Conservation (phyloP, 2,329 filamentous ascomycete genomes). For the Lasiodiplodia citricola region DNA sequence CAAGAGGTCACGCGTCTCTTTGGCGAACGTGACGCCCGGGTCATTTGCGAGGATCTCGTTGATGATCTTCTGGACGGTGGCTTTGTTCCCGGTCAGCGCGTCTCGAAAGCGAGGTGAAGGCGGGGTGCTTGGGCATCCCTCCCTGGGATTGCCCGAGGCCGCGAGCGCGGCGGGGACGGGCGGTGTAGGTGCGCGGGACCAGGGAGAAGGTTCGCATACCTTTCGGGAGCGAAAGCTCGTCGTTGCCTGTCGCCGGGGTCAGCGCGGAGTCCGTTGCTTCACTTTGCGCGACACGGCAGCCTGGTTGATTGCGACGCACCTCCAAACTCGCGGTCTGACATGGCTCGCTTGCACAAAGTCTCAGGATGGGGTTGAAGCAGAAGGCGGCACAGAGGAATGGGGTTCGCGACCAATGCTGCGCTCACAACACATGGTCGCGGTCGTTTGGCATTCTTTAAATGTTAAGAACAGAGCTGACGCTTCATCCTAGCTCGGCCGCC, state of each 20-base stretch:
- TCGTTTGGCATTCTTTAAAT: slow-evolving; percentile 26
- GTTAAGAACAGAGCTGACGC: slow-evolving; percentile 23
- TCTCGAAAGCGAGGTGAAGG: not conserved
- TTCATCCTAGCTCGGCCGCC: slow-evolving; percentile 12
- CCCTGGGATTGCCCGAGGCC: not conserved
- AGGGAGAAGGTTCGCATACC: slow-evolving; percentile 34
- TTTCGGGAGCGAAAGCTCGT: slow-evolving; percentile 50
- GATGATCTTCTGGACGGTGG: slow-evolving; percentile 82
- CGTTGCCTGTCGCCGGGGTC: slow-evolving; percentile 35
- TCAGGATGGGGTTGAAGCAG: not conserved
- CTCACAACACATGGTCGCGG: slow-evolving; percentile 20
- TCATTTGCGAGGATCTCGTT: slow-evolving; percentile 85
- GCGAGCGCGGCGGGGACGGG: not conserved
- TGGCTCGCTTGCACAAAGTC: slow-evolving; percentile 29
- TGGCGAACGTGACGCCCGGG: slow-evolving; percentile 83
- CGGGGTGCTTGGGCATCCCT: slow-evolving; percentile 6
- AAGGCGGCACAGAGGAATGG: not conserved
- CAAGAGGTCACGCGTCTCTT: slow-evolving; percentile 90
- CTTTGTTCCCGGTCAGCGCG: slow-evolving; percentile 46
- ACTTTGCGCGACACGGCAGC: slow-evolving; percentile 1
- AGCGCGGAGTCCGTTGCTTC: not conserved
- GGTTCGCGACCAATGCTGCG: slow-evolving; percentile 15
- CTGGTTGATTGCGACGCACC: slow-evolving; percentile 31
- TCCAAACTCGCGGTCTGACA: slow-evolving; percentile 51
- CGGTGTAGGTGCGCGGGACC: not conserved